Percentiles rank a stretch among this genome's conserved stretches.
Conservation (phyloP, 1,139 yeast genomes). For the Zygosaccharomyces sapae region DNA sequence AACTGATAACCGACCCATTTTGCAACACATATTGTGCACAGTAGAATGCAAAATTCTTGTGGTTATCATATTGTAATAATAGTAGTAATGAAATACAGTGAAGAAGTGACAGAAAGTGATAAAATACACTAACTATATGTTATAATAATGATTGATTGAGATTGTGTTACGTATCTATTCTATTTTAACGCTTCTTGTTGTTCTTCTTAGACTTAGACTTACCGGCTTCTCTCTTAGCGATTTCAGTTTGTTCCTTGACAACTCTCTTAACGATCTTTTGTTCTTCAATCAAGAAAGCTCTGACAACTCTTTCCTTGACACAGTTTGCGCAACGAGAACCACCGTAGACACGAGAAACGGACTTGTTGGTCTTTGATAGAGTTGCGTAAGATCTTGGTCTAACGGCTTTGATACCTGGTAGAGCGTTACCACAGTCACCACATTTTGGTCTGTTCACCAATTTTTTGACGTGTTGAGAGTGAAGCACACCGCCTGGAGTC, state of each 20-base stretch:
- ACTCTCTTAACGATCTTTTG: constrained; percentile 99
- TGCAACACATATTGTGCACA: not conserved
- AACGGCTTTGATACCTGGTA: constrained; percentile 88
- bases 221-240: constrained; percentile 52
- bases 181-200: constrained; percentile 18
- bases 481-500: constrained; percentile 99
- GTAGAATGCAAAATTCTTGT: not conserved
- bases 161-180: not conserved
- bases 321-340: constrained; percentile 98
- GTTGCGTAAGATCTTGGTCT: constrained; percentile 98
- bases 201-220: constrained; percentile 27
- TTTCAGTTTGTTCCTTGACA: constrained; percentile 88
- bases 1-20: not conserved
- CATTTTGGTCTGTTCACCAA: constrained; percentile 93
- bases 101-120: not conserved
- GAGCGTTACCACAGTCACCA: constrained; percentile 95
- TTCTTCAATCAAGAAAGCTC: constrained; percentile 99
- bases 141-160: not conserved
- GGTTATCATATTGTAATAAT: too few relatives aligned
- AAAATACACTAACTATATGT: not conserved
- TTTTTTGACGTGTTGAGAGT: constrained; percentile 97
- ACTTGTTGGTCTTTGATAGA: constrained; percentile 93
- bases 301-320: constrained; percentile 97
- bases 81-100: too few relatives aligned
- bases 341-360: constrained; percentile 99